Conservation (phyloP, 2,329 filamentous ascomycete genomes). For the Pyricularia grisea region DNA sequence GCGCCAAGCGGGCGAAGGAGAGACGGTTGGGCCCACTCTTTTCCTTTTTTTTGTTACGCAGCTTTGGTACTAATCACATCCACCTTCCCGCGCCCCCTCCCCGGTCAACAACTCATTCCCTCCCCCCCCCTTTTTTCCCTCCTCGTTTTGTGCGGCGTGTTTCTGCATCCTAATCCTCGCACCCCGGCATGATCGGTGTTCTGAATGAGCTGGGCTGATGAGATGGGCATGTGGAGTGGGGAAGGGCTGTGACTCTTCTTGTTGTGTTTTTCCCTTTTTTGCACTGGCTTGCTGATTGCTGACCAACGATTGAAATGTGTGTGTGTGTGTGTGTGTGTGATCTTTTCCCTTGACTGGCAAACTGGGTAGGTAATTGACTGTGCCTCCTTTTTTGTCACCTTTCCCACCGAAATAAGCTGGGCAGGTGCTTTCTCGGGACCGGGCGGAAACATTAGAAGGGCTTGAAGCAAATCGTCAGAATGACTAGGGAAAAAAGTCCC, state of each 20-base stretch:
- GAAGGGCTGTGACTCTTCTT: background rate
- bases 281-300: background rate
- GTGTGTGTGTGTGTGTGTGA: background rate
- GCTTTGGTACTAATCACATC: background rate
- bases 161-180: background rate
- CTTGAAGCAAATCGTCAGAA: background rate
- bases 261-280: background rate
- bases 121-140: too few species aligned
- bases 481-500: background rate
- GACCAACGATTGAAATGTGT: background rate
- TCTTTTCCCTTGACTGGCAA: background rate
- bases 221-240: background rate
- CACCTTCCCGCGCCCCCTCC: background rate
- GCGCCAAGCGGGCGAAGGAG: background rate
- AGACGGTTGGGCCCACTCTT: background rate
- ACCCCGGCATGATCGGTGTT: background rate
- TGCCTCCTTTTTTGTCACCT: background rate
- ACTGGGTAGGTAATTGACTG: background rate
- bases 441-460: background rate
- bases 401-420: background rate
- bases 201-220: background rate
- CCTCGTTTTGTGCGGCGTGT: background rate
- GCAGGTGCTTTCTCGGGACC: background rate
- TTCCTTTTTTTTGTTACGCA: background rate
- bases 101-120: background rate